A percentile compares a stretch with the other conserved stretches of the same genome.
phyloP scores from a whole-genome alignment of 2,329 filamentous ascomycete genomes.

The Beauveria medogensis region DNA sequence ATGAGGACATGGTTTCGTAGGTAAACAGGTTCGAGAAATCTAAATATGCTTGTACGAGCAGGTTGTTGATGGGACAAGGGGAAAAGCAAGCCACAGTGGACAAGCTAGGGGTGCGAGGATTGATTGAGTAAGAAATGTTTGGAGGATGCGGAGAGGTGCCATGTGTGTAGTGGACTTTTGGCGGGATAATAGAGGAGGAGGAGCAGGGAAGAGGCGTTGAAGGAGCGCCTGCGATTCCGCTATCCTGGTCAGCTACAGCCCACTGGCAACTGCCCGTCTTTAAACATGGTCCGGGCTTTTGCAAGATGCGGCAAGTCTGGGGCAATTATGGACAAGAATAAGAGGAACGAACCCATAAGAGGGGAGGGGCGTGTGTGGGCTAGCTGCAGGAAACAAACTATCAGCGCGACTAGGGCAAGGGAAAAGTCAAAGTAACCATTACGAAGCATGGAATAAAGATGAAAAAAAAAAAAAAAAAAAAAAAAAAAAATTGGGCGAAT shows the following conservation, averaged over 20 bases:
- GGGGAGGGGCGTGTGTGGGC: not conserved
- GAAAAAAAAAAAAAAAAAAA: not conserved
- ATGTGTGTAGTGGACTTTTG: constrained; percentile 1
- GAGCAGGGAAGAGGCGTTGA: not conserved
- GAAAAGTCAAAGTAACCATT: no score
- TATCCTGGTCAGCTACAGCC: not conserved
- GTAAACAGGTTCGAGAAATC: no score
- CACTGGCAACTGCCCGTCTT: not conserved
- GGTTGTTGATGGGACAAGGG: not conserved
- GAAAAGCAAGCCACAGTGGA: constrained; percentile 5
- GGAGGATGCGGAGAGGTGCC: constrained; percentile 4
- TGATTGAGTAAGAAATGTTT: not conserved
- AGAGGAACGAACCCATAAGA: not conserved
- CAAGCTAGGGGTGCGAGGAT: not conserved
- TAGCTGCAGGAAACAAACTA: not conserved
- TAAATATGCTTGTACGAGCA: not conserved
- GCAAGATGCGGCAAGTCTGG: constrained; percentile 1
- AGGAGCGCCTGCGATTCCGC: not conserved
- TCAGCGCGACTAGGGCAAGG: not conserved
- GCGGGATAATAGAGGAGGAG: not conserved
- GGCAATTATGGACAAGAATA: not conserved
- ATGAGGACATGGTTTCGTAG: not conserved
- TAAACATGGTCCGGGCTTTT: not conserved
- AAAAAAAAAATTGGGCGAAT: not conserved
- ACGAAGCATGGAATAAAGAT: not conserved